Base-by-base conservation (phyloP, 768 basidiomycete genomes). In the Pulveroboletus ravenelii region DNA sequence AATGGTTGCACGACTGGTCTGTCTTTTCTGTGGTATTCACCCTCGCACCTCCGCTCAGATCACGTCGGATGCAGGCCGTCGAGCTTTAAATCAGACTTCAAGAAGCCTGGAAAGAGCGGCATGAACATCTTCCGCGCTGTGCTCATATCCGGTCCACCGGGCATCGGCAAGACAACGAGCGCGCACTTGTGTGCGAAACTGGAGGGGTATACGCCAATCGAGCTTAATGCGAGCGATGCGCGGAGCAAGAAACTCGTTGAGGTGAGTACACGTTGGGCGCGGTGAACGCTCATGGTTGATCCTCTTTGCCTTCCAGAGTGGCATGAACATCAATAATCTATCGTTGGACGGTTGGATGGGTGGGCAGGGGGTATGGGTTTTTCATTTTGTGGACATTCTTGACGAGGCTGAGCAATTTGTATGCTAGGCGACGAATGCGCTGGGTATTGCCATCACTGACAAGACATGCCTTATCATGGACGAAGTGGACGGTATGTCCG, bases 401-500 rank as follows among this genome's bases (percentile, higher is more conserved):
- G n/a, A 7, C 1, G 23, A n/a, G 15, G 12, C 29, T 48, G 15
- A 57, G 6, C 8, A 9, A 13, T 13, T 13, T 35, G 3, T n/a
- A 20, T 6, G 18, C 32, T 50, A 80, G 84, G 69, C 69, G 18
- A 82, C 80, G 9, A 90, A 88, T 54, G 79, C 81, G 1, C 71
- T 80, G 2, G 93, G 88, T 3, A 74, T 94, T 2, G 63, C 73
- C 14, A 83, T 97, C 56, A 93, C 88, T 0, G 80, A 88, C 59
- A 81, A 76, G 64, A 81, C 88, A 0, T 91, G 93, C 56, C 73
- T 99, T 40, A 98, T 99, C 64, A 97, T 99, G 95, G 96, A 99
- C 62, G 96, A 99, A 66, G 95, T 98, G 3, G 96, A 99, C 57
- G 96, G 96, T 1, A 99, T 98, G 94, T 95, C 93, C 6, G 89